Evolutionary conservation across 768 basidiomycete species (phyloP).

Genomic region (Russula brevipes): DNA sequence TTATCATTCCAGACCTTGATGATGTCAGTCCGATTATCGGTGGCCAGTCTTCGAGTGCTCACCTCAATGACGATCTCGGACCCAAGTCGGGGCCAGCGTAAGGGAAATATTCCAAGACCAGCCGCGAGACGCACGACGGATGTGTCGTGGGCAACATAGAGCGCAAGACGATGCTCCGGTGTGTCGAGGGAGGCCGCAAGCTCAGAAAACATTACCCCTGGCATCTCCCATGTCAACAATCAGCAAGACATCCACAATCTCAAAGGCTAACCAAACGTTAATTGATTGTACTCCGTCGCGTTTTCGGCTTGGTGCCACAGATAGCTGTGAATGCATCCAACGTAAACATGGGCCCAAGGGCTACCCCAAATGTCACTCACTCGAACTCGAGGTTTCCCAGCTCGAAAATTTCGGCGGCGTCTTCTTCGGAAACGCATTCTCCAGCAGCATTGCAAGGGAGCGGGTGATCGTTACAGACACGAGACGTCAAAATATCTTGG

Average conservation of each 20-base stretch:
- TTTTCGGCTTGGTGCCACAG: slow-evolving; percentile 45
- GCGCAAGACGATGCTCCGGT: slow-evolving; percentile 34
- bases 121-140: slow-evolving; percentile 37
- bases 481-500: slow-evolving; percentile 45
- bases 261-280: slow-evolving; percentile 37
- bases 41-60: slow-evolving; percentile 2
- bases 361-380: slow-evolving; percentile 24
- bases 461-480: slow-evolving; percentile 41
- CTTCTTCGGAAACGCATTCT: slow-evolving; percentile 38
- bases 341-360: not conserved
- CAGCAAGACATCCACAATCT: too few species aligned
- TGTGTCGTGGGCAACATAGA: slow-evolving; percentile 45
- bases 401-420: slow-evolving; percentile 32
- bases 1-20: slow-evolving; percentile 37
- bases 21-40: not conserved
- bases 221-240: not conserved
- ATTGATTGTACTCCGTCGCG: slow-evolving; percentile 38
- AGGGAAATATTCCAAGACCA: slow-evolving; percentile 33
- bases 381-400: slow-evolving; percentile 37
- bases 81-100: slow-evolving; percentile 45
- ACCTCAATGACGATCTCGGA: slow-evolving; percentile 44
- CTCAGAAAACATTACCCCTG: slow-evolving; percentile 45
- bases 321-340: slow-evolving; percentile 33
- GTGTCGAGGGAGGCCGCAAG: slow-evolving; percentile 33
- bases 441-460: slow-evolving; percentile 43